Evolutionary conservation across 2,329 filamentous ascomycete species (phyloP).

Genomic region (Metarhizium brunneum): DNA sequence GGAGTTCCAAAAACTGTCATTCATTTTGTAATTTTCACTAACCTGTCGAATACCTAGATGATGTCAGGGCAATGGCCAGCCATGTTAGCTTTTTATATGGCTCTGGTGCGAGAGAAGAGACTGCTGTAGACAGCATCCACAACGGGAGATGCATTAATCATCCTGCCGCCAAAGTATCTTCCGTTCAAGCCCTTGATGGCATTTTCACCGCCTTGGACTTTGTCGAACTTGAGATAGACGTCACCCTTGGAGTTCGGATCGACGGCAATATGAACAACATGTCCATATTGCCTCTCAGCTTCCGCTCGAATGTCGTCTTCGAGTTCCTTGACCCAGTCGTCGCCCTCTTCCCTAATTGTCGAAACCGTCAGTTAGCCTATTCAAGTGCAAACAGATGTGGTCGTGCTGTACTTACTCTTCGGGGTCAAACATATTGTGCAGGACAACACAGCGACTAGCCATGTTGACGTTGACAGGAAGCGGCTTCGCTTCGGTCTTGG

Average conservation of each 20-base stretch:
- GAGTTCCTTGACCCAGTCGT: constrained; percentile 84
- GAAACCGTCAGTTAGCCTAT: neutral
- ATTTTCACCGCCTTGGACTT: constrained; percentile 89
- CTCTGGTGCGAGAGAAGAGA: constrained; percentile 80
- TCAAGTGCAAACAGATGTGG: neutral
- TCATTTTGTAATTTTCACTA: constrained; percentile 15
- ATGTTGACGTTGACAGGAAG: constrained; percentile 81
- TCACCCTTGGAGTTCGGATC: constrained; percentile 92
- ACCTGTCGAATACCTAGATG: constrained; percentile 39
- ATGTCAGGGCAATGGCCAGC: constrained; percentile 25
- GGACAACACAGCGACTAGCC: constrained; percentile 85
- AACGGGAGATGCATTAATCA: constrained; percentile 90
- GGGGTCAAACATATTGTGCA: constrained; percentile 93
- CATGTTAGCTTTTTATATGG: constrained; percentile 58
- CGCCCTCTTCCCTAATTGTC: constrained; percentile 64
- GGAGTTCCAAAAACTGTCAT: constrained; percentile 1
- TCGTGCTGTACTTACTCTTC: constrained; percentile 60
- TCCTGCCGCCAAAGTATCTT: constrained; percentile 85
- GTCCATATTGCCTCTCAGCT: constrained; percentile 91
- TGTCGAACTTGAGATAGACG: constrained; percentile 97
- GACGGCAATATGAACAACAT: constrained; percentile 92
- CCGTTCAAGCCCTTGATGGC: constrained; percentile 97
- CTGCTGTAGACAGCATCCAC: constrained; percentile 98
- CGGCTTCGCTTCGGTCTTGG: constrained; percentile 69
- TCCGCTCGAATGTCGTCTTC: constrained; percentile 89